A percentile compares a stretch with the other conserved stretches of the same genome.
Evolutionary conservation across 208 protist genomes (phyloP).

Genomic region (Borovskyia barvae): DNA sequence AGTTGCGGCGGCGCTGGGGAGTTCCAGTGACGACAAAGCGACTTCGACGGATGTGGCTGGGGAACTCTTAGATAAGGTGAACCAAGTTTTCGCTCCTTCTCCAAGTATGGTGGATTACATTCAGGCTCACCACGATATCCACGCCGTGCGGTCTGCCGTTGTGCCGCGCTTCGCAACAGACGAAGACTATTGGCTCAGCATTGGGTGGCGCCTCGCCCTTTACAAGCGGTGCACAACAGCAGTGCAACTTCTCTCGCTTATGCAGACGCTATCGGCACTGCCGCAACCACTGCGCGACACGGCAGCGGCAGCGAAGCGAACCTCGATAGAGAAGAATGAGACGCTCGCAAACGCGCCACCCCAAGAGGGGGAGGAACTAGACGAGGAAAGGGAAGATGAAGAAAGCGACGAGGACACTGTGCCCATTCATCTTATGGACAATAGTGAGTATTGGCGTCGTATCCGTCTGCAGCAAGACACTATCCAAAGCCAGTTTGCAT

Average conservation of each 20-base stretch:
- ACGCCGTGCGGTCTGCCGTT: slow-evolving; percentile 33
- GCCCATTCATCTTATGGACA: slow-evolving; percentile 2
- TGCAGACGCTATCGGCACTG: slow-evolving; percentile 20
- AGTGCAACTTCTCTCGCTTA: slow-evolving; percentile 19
- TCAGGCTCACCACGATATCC: slow-evolving; percentile 17
- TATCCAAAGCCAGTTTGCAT: slow-evolving; percentile 27
- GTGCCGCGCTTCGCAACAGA: slow-evolving; percentile 51
- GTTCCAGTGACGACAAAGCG: neutral
- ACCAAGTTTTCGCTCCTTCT: slow-evolving; percentile 18
- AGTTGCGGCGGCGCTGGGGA: neutral
- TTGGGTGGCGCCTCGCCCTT: slow-evolving; percentile 41
- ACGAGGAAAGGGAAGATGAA: neutral
- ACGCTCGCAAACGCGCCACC: neutral
- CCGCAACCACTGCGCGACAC: slow-evolving; percentile 14
- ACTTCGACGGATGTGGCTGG: neutral
- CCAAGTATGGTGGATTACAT: slow-evolving; percentile 38
- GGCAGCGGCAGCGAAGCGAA: neutral
- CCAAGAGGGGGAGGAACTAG: neutral
- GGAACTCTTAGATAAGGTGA: neutral
- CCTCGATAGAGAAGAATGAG: neutral
- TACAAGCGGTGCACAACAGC: slow-evolving; percentile 35
- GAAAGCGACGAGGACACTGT: neutral
- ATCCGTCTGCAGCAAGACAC: slow-evolving; percentile 20
- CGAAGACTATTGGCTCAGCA: slow-evolving; percentile 54
- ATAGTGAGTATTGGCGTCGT: slow-evolving; percentile 26